Conservation (phyloP, 192 early-diverging fungal genomes). For the Pilaira anomala region DNA sequence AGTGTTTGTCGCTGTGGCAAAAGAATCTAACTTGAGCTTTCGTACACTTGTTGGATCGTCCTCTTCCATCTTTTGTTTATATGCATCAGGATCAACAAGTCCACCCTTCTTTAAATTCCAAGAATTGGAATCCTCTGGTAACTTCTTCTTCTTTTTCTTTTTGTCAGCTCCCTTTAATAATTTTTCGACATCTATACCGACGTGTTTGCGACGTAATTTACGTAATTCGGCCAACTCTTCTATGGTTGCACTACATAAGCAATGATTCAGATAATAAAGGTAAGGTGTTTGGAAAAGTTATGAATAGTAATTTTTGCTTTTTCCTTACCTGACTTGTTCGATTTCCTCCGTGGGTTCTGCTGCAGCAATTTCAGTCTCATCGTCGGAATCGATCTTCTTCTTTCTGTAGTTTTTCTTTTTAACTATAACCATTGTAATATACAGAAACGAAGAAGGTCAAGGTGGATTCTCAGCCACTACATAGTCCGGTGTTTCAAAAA, state of each 20-base stretch:
- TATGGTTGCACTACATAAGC: slow-evolving; percentile 35
- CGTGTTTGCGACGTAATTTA: slow-evolving; percentile 49
- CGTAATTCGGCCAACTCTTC: slow-evolving; percentile 60
- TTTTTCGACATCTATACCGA: slow-evolving; percentile 57
- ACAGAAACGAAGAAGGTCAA: too few species aligned
- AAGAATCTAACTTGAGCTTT: slow-evolving; percentile 57
- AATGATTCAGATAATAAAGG: background rate
- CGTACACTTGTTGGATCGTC: slow-evolving; percentile 15
- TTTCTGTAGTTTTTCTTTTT: slow-evolving; percentile 27
- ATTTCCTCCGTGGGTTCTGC: background rate
- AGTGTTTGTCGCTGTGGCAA: slow-evolving; percentile 70
- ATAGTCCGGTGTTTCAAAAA: too few species aligned
- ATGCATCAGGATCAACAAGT: slow-evolving; percentile 48
- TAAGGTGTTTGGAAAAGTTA: background rate
- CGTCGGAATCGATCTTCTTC: slow-evolving; percentile 29
- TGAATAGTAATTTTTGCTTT: background rate
- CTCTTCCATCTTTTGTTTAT: slow-evolving; percentile 26
- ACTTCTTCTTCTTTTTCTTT: slow-evolving; percentile 44
- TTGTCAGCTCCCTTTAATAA: slow-evolving; percentile 54
- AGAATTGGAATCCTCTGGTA: slow-evolving; percentile 44
- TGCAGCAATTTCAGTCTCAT: slow-evolving; percentile 3
- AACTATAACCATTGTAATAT: slow-evolving; percentile 3
- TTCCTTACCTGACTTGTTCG: slow-evolving; percentile 18
- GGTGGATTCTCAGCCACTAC: too few species aligned
- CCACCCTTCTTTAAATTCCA: slow-evolving; percentile 60